Evolutionary conservation across 2,329 filamentous ascomycete species (phyloP).

Genomic region (Cercospora brassicicola): DNA sequence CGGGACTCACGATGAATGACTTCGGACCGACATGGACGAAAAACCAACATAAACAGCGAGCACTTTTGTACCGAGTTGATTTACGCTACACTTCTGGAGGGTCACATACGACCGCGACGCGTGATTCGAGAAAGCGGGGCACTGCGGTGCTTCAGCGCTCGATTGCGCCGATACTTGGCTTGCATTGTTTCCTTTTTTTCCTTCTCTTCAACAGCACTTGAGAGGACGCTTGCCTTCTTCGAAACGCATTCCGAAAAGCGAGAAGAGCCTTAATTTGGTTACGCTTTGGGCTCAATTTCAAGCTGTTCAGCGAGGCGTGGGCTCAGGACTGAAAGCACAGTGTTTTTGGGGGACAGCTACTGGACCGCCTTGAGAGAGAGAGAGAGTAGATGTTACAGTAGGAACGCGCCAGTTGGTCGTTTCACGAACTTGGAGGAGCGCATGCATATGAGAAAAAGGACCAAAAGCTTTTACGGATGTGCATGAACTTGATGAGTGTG

Average conservation of each 20-base stretch:
- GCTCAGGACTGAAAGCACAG: slow-evolving; percentile 5
- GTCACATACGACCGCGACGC: background rate
- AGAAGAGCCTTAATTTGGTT: slow-evolving; percentile 1
- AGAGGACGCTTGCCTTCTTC: background rate
- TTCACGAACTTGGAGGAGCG: background rate
- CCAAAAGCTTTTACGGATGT: background rate
- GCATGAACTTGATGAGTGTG: slow-evolving; percentile 14
- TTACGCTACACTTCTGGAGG: slow-evolving; percentile 18
- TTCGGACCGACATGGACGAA: slow-evolving; percentile 26
- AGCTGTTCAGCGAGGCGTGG: slow-evolving; percentile 3
- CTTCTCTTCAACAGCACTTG: slow-evolving; percentile 1
- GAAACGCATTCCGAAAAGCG: background rate
- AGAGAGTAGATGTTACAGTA: slow-evolving; percentile 8
- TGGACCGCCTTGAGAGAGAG: background rate
- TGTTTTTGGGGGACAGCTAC: slow-evolving; percentile 3
- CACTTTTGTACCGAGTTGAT: slow-evolving; percentile 16
- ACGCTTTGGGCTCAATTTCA: background rate
- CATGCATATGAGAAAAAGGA: slow-evolving; percentile 8
- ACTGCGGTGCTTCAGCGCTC: background rate
- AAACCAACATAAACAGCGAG: slow-evolving; percentile 27
- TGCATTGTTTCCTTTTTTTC: slow-evolving; percentile 6
- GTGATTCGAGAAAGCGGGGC: background rate
- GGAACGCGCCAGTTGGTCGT: background rate
- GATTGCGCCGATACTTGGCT: slow-evolving; percentile 8
- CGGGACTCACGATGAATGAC: slow-evolving; percentile 28